phyloP scores from a whole-genome alignment of 2,329 filamentous ascomycete genomes.

The Periconia sp. region DNA sequence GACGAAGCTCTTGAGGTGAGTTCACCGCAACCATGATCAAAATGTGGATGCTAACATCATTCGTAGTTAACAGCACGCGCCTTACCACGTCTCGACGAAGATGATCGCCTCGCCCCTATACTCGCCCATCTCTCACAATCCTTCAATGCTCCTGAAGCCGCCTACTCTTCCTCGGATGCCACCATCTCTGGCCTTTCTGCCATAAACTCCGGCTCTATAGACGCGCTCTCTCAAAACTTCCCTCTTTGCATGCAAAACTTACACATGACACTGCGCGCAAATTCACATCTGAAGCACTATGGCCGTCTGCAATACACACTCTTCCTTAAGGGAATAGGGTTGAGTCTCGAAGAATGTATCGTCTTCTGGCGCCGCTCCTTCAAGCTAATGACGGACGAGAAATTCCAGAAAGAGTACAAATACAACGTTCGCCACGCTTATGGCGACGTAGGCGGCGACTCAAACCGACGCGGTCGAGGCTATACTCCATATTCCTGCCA shows the following conservation, averaged over 20 bases:
- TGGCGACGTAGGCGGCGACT: constrained; percentile 92
- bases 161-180: constrained; percentile 72
- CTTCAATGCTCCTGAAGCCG: constrained; percentile 88
- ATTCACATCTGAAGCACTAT: constrained; percentile 90
- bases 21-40: not conserved
- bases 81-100: constrained; percentile 90
- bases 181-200: constrained; percentile 78
- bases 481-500: constrained; percentile 95
- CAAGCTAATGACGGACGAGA: constrained; percentile 86
- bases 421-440: constrained; percentile 97
- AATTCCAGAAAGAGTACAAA: constrained; percentile 95
- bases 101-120: constrained; percentile 83
- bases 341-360: constrained; percentile 89
- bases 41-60: constrained; percentile 6
- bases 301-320: constrained; percentile 93
- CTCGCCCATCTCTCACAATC: constrained; percentile 88
- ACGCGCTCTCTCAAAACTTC: constrained; percentile 78
- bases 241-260: constrained; percentile 94
- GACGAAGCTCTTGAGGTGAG: constrained; percentile 82
- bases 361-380: constrained; percentile 90
- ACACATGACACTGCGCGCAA: constrained; percentile 83
- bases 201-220: constrained; percentile 67
- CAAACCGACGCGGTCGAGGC: constrained; percentile 82
- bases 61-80: constrained; percentile 82
- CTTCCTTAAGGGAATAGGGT: constrained; percentile 93